Evolutionary conservation across 1,139 yeast species (phyloP).

Genomic region (Sugiyamaella neomexicana): DNA sequence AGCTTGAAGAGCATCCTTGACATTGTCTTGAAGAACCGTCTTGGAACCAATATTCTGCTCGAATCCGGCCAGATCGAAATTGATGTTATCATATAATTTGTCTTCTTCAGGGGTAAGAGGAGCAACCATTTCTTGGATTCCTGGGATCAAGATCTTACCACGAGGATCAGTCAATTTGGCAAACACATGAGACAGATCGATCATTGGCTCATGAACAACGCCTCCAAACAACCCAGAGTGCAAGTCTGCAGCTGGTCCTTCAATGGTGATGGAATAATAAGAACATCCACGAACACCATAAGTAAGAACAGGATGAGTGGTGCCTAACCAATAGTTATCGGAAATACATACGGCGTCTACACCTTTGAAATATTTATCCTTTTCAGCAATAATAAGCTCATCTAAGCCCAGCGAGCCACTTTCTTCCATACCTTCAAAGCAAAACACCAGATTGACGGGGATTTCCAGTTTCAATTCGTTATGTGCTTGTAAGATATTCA

Average conservation of each 20-base stretch:
- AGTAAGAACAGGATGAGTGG: slow-evolving; percentile 92
- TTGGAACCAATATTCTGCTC: slow-evolving; percentile 86
- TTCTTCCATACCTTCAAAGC: slow-evolving; percentile 99
- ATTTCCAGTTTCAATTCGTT: slow-evolving; percentile 77
- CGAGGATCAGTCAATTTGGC: slow-evolving; percentile 65
- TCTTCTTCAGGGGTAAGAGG: slow-evolving; percentile 80
- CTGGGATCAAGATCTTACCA: slow-evolving; percentile 85
- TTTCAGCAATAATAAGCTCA: slow-evolving; percentile 74
- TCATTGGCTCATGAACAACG: slow-evolving; percentile 95
- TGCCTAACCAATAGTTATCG: slow-evolving; percentile 98
- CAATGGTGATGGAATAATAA: slow-evolving; percentile 78
- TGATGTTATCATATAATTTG: slow-evolving; percentile 77
- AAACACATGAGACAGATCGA: slow-evolving; percentile 79
- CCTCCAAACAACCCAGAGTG: slow-evolving; percentile 99
- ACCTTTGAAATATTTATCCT: slow-evolving; percentile 71
- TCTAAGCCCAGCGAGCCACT: slow-evolving; percentile 94
- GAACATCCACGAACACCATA: slow-evolving; percentile 97
- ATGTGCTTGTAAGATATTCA: slow-evolving; percentile 89
- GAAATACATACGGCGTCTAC: slow-evolving; percentile 95
- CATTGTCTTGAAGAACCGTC: slow-evolving; percentile 73
- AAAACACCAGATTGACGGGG: slow-evolving; percentile 88
- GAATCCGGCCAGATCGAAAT: slow-evolving; percentile 79
- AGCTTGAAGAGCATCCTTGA: slow-evolving; percentile 88
- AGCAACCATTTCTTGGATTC: slow-evolving; percentile 91
- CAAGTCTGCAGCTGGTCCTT: slow-evolving; percentile 95